Evolutionary conservation across 495 filamentous ascomycete genomes (phyloP).

Genomic region (Achaetomiella virescens): DNA sequence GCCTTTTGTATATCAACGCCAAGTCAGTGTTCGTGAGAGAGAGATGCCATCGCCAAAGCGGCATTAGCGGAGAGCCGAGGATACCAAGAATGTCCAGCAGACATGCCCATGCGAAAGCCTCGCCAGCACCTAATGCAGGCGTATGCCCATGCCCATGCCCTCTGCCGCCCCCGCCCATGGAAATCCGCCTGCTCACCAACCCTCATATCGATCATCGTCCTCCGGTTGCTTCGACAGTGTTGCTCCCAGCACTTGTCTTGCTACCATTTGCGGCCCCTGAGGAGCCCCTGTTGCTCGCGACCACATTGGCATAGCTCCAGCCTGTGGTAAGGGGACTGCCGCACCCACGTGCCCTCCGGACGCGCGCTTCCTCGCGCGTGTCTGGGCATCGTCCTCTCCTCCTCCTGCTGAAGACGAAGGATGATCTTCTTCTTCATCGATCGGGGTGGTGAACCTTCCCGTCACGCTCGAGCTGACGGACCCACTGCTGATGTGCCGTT

Average conservation of each 20-base stretch:
- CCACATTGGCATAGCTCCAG: conserved; percentile 36
- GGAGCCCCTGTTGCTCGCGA: conserved; percentile 23
- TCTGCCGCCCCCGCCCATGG: not conserved
- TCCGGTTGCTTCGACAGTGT: conserved; percentile 17
- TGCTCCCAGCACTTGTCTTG: conserved; percentile 5
- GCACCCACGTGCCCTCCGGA: conserved; percentile 30
- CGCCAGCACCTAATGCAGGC: conserved; percentile 7
- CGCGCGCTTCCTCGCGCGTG: conserved; percentile 36
- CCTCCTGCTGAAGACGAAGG: conserved; percentile 77
- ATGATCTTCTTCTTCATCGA: conserved; percentile 68
- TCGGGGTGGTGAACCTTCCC: conserved; percentile 55
- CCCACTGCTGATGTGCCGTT: conserved; percentile 48
- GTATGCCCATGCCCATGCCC: not conserved
- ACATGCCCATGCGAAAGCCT: not conserved
- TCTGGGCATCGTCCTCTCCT: conserved; percentile 56
- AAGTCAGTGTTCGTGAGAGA: not conserved
- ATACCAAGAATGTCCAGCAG: no score
- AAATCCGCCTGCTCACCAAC: no score
- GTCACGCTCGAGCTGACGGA: conserved; percentile 45
- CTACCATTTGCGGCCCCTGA: conserved; percentile 12
- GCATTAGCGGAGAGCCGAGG: not conserved
- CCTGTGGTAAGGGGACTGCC: conserved; percentile 28
- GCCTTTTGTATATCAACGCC: conserved; percentile 7
- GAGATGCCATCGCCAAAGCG: not conserved
- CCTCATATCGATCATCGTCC: conserved; percentile 15